Evolutionary conservation across 2,329 filamentous ascomycete species (phyloP), one percentile per base, ranked within the genome.

Genomic region (Albophoma yamanashiensis): DNA sequence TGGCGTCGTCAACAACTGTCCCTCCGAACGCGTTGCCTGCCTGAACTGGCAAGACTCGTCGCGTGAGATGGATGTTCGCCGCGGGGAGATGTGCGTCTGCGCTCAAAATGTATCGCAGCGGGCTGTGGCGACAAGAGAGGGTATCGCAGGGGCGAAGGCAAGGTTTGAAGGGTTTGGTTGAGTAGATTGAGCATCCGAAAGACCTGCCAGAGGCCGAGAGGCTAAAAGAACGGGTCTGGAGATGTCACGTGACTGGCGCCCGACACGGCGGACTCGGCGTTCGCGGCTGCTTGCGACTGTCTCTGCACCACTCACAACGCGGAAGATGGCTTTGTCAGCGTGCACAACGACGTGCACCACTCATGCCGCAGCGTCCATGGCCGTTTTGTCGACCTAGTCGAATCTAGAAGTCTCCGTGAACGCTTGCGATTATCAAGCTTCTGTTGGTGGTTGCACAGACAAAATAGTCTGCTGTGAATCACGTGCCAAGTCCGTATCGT

Each of bases 1-100:
- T 57, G 58, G 43, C 62, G 61, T 58, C 57, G 61, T 61, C 59
- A 22, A 60, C 58, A 55, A 31, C n/a, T 47, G 40, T 43, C 56
- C n/a, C 36, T 42, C 15, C 53, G 57, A 34, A 50, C 58, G 58
- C 55, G 58, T 60, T 47, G 55, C 42, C 52, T 39, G 36, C 38
- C 47, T 55, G 47, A 36, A 39, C 47, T 31, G 14, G 25, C 39
- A n/a, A 34, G 25, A 36, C 20, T 47, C 42, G n/a, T 50, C 27
- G 34, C 42, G 43, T 36, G 8, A 36, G 50, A 50, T 15, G 14
- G 36, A 20, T 15, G 20, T 12, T 34, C 31, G 20, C 50, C 27
- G 20, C 27, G 27, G 27, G 17, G 4, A 36, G 17, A n/a, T 53
- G 47, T 15, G 20, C 17, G 50, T 22, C 5, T 36, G 36, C 11